Evolutionary conservation across 352 stramenopile genomes (phyloP).

Genomic region (Phytopythium boreale): DNA sequence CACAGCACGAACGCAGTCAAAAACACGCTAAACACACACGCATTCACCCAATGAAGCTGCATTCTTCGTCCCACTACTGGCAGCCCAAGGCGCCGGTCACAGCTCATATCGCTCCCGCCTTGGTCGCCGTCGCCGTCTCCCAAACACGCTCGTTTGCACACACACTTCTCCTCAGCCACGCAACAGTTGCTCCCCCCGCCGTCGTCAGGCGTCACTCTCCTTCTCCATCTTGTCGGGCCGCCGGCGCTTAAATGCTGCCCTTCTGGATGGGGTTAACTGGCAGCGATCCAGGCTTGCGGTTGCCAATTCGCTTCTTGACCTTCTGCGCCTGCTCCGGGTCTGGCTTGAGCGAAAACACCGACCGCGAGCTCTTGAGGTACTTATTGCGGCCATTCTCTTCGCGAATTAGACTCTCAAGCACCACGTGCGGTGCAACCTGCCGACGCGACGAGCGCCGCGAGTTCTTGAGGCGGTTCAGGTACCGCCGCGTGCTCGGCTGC

Average conservation of each 20-base stretch:
- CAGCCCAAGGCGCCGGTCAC: not conserved
- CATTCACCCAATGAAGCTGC: not conserved
- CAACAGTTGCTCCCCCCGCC: not conserved
- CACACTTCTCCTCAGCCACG: not conserved
- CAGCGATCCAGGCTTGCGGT: constrained; percentile 58
- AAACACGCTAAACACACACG: not conserved
- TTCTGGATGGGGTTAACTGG: constrained; percentile 65
- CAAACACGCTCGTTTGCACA: constrained; percentile 1
- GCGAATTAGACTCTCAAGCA: constrained; percentile 77
- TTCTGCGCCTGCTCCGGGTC: constrained; percentile 70
- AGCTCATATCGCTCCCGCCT: not conserved
- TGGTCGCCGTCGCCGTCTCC: not conserved
- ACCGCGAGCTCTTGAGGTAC: constrained; percentile 80
- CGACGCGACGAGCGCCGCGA: constrained; percentile 58
- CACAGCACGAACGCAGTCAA: not conserved
- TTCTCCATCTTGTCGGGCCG: not conserved
- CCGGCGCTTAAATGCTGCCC: constrained; percentile 49
- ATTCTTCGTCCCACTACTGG: constrained; percentile 7
- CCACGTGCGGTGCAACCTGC: constrained; percentile 66
- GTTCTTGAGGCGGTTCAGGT: constrained; percentile 76
- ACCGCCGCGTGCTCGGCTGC: constrained; percentile 75
- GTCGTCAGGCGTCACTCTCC: not conserved
- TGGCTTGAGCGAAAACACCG: constrained; percentile 66
- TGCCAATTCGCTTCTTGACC: constrained; percentile 75
- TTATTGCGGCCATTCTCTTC: constrained; percentile 79